Percentiles rank a stretch among this genome's conserved stretches.
These are phyloP conservation scores for Saccharomycopsis sp. DNA, from an alignment of 805 yeast genomes.

Conservation along the genomic window DNA sequence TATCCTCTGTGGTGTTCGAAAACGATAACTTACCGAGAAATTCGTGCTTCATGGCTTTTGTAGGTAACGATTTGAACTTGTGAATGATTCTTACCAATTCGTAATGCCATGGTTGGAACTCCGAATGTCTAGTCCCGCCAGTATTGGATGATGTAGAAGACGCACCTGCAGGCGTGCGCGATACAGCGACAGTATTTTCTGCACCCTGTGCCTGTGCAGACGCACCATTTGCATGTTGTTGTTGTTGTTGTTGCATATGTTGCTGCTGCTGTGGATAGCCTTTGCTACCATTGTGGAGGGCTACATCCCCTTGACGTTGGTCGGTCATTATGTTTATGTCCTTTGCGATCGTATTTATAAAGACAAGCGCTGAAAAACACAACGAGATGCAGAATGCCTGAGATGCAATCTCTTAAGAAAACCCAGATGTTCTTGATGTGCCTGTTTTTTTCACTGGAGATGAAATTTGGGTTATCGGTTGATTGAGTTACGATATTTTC, in stretches of 20 bases:
- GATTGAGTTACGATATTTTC: no score
- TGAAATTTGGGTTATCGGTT: no score
- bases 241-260: background rate
- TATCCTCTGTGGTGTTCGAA: conserved; percentile 41
- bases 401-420: no score
- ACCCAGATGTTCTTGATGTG: no score
- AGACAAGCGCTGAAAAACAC: background rate
- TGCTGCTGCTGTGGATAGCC: conserved; percentile 7
- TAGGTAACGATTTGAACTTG: conserved; percentile 2
- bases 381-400: background rate
- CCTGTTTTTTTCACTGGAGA: no score
- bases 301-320: background rate
- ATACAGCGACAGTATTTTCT: no score
- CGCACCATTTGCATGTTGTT: no score
- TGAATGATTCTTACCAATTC: conserved; percentile 12
- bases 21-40: conserved; percentile 10
- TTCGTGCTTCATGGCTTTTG: conserved; percentile 2
- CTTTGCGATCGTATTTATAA: background rate
- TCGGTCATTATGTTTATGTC: background rate
- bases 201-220: no score
- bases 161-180: no score
- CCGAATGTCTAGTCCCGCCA: background rate
- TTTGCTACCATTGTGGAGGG: background rate
- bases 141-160: background rate
- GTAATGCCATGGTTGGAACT: conserved; percentile 17